These are phyloP conservation scores for Isoetes taiwanensis DNA, from an alignment of 75 land plant species.

Conservation along the genomic window DNA sequence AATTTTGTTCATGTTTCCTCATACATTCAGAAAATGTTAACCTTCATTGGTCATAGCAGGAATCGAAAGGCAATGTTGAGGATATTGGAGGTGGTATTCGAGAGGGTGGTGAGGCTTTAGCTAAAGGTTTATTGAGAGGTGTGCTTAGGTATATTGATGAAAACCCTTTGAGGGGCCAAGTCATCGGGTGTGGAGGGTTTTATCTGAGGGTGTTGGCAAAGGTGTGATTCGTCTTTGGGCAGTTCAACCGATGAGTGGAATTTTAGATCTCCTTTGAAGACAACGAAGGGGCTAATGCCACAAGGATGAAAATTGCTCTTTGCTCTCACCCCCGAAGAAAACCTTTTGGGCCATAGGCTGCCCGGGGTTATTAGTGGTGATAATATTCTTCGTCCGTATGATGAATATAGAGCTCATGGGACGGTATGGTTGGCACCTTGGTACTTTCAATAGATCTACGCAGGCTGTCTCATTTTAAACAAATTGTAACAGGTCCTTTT, in stretches of 20 bases:
- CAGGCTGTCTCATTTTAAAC: too few relatives aligned
- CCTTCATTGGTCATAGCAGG: constrained; percentile 26
- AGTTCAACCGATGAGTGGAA: constrained; percentile 96
- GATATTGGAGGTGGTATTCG: constrained; percentile 93
- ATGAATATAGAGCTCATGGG: constrained; percentile 86
- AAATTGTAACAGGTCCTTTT: constrained; percentile 82
- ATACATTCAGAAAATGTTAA: not conserved
- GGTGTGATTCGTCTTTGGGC: constrained; percentile 94
- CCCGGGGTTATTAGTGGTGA: constrained; percentile 95
- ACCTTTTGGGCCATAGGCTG: constrained; percentile 66
- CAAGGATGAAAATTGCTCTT: constrained; percentile 84
- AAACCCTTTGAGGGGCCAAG: constrained; percentile 96
- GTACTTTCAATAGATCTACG: too few relatives aligned
- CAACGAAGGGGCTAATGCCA: constrained; percentile 99
- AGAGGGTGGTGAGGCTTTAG: constrained; percentile 96
- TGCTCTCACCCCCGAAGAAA: constrained; percentile 82
- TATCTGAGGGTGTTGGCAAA: constrained; percentile 97
- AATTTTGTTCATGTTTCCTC: constrained; percentile 54
- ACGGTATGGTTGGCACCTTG: too few relatives aligned
- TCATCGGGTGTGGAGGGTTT: constrained; percentile 96
- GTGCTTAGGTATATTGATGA: constrained; percentile 94
- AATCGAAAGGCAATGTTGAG: constrained; percentile 68
- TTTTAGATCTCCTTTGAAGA: constrained; percentile 86
- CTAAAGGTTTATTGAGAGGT: constrained; percentile 90
- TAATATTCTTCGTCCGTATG: constrained; percentile 81